Evolutionary conservation across 345 rosid genomes (phyloP).

Genomic region (Cardamine chenopodiifolia): DNA sequence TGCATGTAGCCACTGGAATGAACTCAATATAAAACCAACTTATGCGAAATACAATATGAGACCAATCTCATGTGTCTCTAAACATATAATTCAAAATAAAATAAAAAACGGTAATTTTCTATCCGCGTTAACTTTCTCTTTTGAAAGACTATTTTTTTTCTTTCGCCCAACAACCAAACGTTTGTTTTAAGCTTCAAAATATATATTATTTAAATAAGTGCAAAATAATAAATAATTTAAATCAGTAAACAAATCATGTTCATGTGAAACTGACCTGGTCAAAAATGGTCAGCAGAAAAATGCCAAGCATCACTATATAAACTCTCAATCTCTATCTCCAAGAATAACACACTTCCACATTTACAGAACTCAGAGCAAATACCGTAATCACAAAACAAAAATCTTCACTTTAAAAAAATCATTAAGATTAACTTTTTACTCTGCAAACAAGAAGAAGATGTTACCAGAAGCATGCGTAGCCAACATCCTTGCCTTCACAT

Average conservation of each 20-base stretch:
- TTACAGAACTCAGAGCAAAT: neutral
- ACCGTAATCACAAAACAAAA: neutral
- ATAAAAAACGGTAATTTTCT: neutral
- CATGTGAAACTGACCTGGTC: slow-evolving; percentile 22
- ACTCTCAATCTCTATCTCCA: slow-evolving; percentile 12
- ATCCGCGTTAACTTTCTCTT: slow-evolving; percentile 10
- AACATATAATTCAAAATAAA: no score
- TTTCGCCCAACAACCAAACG: neutral
- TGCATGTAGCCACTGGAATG: no score
- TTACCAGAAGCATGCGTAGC: slow-evolving; percentile 71
- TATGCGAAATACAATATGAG: no score
- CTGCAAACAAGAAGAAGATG: slow-evolving; percentile 3
- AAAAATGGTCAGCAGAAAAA: slow-evolving; percentile 9
- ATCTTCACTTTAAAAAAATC: neutral
- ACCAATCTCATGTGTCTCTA: no score
- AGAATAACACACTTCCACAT: neutral
- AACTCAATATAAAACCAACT: no score
- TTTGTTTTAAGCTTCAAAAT: neutral
- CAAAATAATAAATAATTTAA: neutral
- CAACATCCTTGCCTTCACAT: slow-evolving; percentile 56
- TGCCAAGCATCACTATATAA: slow-evolving; percentile 18
- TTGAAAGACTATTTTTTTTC: neutral
- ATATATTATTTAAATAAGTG: no score
- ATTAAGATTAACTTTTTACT: neutral
- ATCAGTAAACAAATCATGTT: neutral